phyloP scores from a whole-genome alignment of 1,284 basidiomycete genomes.

The Ganoderma lingzhi region DNA sequence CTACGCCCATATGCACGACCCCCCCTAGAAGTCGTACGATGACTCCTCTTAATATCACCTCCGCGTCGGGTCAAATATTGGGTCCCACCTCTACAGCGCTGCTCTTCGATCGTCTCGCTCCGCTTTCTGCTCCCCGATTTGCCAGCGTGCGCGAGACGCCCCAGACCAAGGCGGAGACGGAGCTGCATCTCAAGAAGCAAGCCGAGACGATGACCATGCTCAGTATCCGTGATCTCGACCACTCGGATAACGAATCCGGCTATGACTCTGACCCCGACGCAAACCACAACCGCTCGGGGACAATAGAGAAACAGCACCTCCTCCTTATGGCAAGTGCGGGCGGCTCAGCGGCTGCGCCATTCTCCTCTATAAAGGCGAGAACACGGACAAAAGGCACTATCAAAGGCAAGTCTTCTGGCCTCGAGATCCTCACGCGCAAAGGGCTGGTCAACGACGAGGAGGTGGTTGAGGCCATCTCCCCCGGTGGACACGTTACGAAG shows the following conservation, averaged over 20 bases:
- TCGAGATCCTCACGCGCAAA: constrained; percentile 31
- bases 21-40: constrained; percentile 42
- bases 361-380: constrained; percentile 46
- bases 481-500: constrained; percentile 76
- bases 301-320: constrained; percentile 40
- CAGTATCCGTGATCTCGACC: constrained; percentile 63
- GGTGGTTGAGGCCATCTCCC: constrained; percentile 72
- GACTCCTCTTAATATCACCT: constrained; percentile 45
- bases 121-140: constrained; percentile 68
- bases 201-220: constrained; percentile 72
- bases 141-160: constrained; percentile 52
- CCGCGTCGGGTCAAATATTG: constrained; percentile 30
- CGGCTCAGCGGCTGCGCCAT: constrained; percentile 29
- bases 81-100: constrained; percentile 32
- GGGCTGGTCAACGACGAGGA: constrained; percentile 49
- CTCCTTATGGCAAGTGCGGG: constrained; percentile 32
- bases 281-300: constrained; percentile 39
- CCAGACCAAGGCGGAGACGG: constrained; percentile 68
- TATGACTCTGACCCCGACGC: constrained; percentile 59
- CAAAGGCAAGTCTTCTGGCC: constrained; percentile 29
- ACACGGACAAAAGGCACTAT: constrained; percentile 42
- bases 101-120: constrained; percentile 68
- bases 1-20: constrained; percentile 60
- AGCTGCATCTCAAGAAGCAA: constrained; percentile 65
- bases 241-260: constrained; percentile 52